Evolutionary conservation across 176 grass and related monocot species (phyloP), one percentile per base, ranked within the genome.

Genomic region (Microstegium vimineum): DNA sequence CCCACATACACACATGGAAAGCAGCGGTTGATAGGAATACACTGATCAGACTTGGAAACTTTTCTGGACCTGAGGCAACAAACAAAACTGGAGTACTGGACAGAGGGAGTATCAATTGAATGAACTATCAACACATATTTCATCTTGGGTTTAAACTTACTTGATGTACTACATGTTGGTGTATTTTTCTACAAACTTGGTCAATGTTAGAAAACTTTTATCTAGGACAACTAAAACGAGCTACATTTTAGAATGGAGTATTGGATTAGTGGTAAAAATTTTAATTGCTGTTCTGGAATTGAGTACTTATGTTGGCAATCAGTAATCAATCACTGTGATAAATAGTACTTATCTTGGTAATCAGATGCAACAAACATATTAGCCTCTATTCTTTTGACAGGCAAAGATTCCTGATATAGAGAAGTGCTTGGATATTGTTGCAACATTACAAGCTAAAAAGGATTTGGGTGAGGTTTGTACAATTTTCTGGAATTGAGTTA

Each of bases 341-440:
- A 49, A 20, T 31, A 13, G 35, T 37, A 71, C 57, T 62, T 75
- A 22, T 74, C 49, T 62, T 78, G 1, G 17, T 33, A 36, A 40
- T 34, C 69, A 52, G 49, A 60, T 63, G 9, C 83, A 40, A 83
- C n/a, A n/a, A n/a, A n/a, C 40, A 35, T 47, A 69, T 37, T 62
- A 36, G 18, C 25, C 73, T 38, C 15, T 25, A 20, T 49, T 90
- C 26, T 90, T 38, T 86, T 87, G 20, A 71, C 90, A 98, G 95
- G 93, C 93, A 30, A 99, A 99, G 88, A 99, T 99, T 83, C 96
- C 96, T 59, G 96, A 99, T 74, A 99, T 99, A 45, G 85, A 94
- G 60, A 99, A 95, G 70, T 99, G 96, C 64, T 92, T 99, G 83
- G 93, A 93, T 74, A 87, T 95, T 74, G 91, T 99, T 82, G 83